These are phyloP conservation scores for bread wheat (Triticum aestivum) DNA, from an alignment of 176 grass and related monocot genomes.

Conservation along the genomic window IWGSC_CS_RefSeq_v2.1 NC_057795.1:682515409-682515908, in stretches of 20 bases:
- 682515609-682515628: slow-evolving; percentile 33
- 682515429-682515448: slow-evolving; percentile 23
- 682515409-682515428: slow-evolving; percentile 23
- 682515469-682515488: slow-evolving; percentile 31
- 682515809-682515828: slow-evolving; percentile 59
- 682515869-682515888: slow-evolving; percentile 58
- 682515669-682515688: slow-evolving; percentile 72
- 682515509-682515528: neutral
- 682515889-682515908: slow-evolving; percentile 78
- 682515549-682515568: slow-evolving; percentile 37
- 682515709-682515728: slow-evolving; percentile 60
- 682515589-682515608: slow-evolving; percentile 24
- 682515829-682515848: slow-evolving; percentile 55
- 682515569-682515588: slow-evolving; percentile 9
- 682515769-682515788: slow-evolving; percentile 39
- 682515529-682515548: slow-evolving; percentile 2
- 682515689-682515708: slow-evolving; percentile 73
- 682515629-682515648: slow-evolving; percentile 42
- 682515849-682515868: slow-evolving; percentile 60
- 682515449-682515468: slow-evolving; percentile 12
- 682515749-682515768: slow-evolving; percentile 28
- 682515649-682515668: slow-evolving; percentile 60
- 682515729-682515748: slow-evolving; percentile 31
- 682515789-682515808: slow-evolving; percentile 42
- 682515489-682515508: neutral